These are phyloP conservation scores for Thecaphora thlaspeos DNA, from an alignment of 1,284 basidiomycete species.

Conservation along the genomic window DNA sequence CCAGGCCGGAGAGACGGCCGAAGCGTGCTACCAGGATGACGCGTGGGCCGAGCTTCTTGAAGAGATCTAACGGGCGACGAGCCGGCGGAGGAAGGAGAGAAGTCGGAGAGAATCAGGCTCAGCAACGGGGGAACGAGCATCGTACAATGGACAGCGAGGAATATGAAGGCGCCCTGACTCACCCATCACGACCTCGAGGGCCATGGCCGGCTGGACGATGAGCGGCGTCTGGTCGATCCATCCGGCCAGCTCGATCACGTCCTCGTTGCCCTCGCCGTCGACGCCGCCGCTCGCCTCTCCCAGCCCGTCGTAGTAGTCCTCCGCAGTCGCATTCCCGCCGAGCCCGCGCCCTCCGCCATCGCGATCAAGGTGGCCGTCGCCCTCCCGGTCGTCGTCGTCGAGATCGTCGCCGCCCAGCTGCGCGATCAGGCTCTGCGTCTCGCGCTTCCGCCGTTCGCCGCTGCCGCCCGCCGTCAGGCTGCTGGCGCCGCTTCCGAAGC, in stretches of 20 bases:
- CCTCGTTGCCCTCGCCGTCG: conserved; percentile 38
- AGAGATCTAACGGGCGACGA: conserved; percentile 24
- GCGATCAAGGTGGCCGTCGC: background rate
- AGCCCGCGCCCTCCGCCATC: conserved; percentile 1
- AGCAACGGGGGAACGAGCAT: too few relatives aligned
- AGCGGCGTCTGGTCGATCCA: conserved; percentile 73
- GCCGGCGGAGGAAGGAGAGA: background rate
- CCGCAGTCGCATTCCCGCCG: conserved; percentile 2
- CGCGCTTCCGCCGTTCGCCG: background rate
- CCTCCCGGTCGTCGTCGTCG: conserved; percentile 9
- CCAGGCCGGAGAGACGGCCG: conserved; percentile 77
- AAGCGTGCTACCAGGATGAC: conserved; percentile 84
- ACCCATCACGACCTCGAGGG: conserved; percentile 96
- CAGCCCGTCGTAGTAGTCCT: conserved; percentile 14
- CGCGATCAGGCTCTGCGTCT: conserved; percentile 26
- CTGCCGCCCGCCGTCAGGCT: conserved; percentile 1
- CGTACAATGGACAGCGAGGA: too few relatives aligned
- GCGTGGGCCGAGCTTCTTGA: conserved; percentile 69
- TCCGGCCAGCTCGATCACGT: conserved; percentile 38
- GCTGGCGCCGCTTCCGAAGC: background rate
- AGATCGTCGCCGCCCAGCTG: conserved; percentile 10
- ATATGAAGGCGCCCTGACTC: too few relatives aligned
- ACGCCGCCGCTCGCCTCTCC: conserved; percentile 34
- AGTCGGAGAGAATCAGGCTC: too few relatives aligned
- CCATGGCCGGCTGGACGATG: conserved; percentile 86